These are phyloP conservation scores for Chlamydomonas incerta DNA, from an alignment of 139 green algal genomes.

Conservation along the genomic window DNA sequence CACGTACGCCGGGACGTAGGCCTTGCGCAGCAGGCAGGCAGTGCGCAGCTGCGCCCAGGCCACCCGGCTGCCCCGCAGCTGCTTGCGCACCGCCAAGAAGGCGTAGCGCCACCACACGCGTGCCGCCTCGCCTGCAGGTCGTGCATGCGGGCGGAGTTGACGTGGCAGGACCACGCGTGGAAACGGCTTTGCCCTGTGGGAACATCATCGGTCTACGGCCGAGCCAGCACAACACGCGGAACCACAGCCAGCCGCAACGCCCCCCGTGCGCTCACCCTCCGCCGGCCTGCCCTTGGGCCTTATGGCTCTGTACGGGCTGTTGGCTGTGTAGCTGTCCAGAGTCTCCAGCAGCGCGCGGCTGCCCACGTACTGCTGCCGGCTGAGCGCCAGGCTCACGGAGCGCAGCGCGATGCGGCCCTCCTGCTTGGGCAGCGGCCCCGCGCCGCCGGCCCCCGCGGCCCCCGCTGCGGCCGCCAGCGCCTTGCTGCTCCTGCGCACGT, in stretches of 20 bases:
- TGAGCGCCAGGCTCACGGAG: neutral
- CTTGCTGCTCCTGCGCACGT: constrained; percentile 59
- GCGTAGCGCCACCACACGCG: constrained; percentile 90
- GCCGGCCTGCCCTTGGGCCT: constrained; percentile 62
- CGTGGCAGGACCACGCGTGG: too few relatives aligned
- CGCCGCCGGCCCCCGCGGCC: neutral
- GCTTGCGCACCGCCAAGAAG: constrained; percentile 54
- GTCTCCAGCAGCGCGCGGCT: constrained; percentile 77
- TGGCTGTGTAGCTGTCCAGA: constrained; percentile 71
- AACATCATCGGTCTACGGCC: too few relatives aligned
- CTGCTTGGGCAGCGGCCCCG: neutral
- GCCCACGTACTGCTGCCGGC: constrained; percentile 76
- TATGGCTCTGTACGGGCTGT: constrained; percentile 70
- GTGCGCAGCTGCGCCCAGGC: constrained; percentile 8
- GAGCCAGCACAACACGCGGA: too few relatives aligned
- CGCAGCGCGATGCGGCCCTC: constrained; percentile 37
- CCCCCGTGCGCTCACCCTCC: constrained; percentile 4
- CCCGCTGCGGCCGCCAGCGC: too few relatives aligned
- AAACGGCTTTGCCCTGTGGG: too few relatives aligned
- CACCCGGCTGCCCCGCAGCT: neutral
- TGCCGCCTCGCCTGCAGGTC: constrained; percentile 47
- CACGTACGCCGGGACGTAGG: constrained; percentile 81
- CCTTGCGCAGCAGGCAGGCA: constrained; percentile 58
- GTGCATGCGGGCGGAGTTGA: too few relatives aligned
- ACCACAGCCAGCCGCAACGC: too few relatives aligned